Evolutionary conservation across 805 yeast species (phyloP).

Genomic region (Groenewaldozyma tartarivorans): DNA sequence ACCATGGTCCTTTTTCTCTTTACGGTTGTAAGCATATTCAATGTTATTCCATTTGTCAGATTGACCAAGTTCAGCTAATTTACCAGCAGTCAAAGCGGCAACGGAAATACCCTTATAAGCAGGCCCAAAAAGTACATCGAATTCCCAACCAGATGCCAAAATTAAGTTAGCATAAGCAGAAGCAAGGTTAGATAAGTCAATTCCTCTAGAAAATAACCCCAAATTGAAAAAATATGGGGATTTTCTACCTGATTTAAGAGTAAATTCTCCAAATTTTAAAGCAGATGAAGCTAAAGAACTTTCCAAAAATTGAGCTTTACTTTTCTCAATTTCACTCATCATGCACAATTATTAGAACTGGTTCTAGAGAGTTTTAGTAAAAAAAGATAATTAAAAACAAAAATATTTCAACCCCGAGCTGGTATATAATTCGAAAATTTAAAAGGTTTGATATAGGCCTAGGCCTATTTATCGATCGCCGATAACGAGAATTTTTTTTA

Average conservation of each 20-base stretch:
- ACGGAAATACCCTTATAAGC: slow-evolving; percentile 97
- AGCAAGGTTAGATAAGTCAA: slow-evolving; percentile 68
- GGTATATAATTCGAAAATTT: too few relatives aligned
- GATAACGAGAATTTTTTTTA: too few relatives aligned
- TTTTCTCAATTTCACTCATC: slow-evolving; percentile 1
- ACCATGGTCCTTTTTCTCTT: slow-evolving; percentile 95
- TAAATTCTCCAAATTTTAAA: slow-evolving; percentile 78
- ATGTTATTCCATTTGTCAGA: slow-evolving; percentile 64
- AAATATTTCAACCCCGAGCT: too few relatives aligned
- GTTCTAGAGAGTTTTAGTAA: too few relatives aligned
- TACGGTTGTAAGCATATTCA: slow-evolving; percentile 92
- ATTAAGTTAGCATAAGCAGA: slow-evolving; percentile 85
- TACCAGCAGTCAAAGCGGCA: slow-evolving; percentile 87
- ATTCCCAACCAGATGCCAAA: slow-evolving; percentile 68
- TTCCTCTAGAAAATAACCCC: slow-evolving; percentile 82
- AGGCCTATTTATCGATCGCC: too few relatives aligned
- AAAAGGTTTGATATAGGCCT: too few relatives aligned
- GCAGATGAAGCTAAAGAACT: slow-evolving; percentile 77
- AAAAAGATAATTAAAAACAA: too few relatives aligned
- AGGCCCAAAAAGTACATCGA: slow-evolving; percentile 91
- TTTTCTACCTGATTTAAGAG: slow-evolving; percentile 81
- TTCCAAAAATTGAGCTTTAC: slow-evolving; percentile 44
- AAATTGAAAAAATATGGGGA: slow-evolving; percentile 96
- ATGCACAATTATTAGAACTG: too few relatives aligned
- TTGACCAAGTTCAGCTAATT: slow-evolving; percentile 75